phyloP scores from a whole-genome alignment of 345 rosid genomes.

The Geranium rotundifolium region DNA sequence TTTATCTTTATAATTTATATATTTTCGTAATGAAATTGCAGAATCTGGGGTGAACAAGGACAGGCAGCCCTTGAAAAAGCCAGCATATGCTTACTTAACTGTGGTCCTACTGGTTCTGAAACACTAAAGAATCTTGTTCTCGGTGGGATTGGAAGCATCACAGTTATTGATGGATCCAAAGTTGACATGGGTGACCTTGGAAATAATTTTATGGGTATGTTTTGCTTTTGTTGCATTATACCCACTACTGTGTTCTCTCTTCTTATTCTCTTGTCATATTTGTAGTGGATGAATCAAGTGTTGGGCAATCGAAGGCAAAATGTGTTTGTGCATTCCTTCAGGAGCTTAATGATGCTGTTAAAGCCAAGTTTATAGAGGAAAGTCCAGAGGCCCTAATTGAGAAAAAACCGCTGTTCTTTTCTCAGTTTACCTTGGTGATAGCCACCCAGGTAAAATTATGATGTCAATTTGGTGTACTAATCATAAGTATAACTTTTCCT shows the following conservation, averaged over 20 bases:
- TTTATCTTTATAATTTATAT: neutral
- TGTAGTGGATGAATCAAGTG: slow-evolving; percentile 64
- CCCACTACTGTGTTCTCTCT: neutral
- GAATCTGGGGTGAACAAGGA: slow-evolving; percentile 98
- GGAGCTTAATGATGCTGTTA: slow-evolving; percentile 94
- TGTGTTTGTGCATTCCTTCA: slow-evolving; percentile 83
- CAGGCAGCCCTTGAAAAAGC: slow-evolving; percentile 81
- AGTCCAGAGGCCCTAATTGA: slow-evolving; percentile 56
- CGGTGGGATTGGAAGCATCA: slow-evolving; percentile 90
- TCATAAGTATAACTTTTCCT: too few relatives aligned
- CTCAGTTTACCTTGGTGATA: slow-evolving; percentile 76
- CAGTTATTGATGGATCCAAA: slow-evolving; percentile 84
- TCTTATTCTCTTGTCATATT: slow-evolving; percentile 13
- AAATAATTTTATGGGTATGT: slow-evolving; percentile 85
- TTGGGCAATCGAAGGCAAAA: slow-evolving; percentile 82
- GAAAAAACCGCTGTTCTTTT: slow-evolving; percentile 68
- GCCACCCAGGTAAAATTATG: slow-evolving; percentile 68
- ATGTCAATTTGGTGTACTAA: neutral
- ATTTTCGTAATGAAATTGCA: slow-evolving; percentile 12
- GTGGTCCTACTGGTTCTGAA: slow-evolving; percentile 98
- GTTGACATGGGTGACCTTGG: slow-evolving; percentile 90
- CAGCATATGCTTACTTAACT: slow-evolving; percentile 84
- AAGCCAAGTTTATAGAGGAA: slow-evolving; percentile 96
- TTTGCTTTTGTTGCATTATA: neutral
- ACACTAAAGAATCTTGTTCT: slow-evolving; percentile 93